Evolutionary conservation across 768 basidiomycete species (phyloP), one percentile per base, ranked within the genome.

Genomic region (Cystobasidium onofrii): DNA sequence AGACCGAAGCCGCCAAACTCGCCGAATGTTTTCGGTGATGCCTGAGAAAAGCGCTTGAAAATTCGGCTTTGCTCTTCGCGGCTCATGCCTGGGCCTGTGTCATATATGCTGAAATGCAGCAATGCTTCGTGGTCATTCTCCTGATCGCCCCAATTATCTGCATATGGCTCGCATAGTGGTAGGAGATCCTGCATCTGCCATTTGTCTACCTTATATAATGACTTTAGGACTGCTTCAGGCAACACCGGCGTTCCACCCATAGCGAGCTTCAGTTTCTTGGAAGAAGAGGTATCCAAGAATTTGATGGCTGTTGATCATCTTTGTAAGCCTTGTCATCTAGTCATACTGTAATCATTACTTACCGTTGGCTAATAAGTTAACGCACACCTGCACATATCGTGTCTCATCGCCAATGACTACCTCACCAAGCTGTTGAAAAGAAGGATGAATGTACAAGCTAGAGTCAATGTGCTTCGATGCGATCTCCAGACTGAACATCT

Each of bases 1-100:
- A 75, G 60, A 33, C 74, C 74, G 29, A 63, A 43, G 20, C 74
- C 74, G 2, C 74, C 74, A 43, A 75, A 75, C 10, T 72, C 71
- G 4, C 70, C 52, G 29, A 71, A 66, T n/a, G 74, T 75, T 23
- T 72, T 75, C 2, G 74, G 74, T 10, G 54, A 72, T 13, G 74
- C 74, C 52, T 75, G 74, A 1, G 74, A 29, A 36, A 57, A 75
- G 18, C 74, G 74, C 66, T 61, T 36, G 69, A 75, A 75, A 13
- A 75, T 41, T 9, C 55, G 23, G 39, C 69, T 55, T 44, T 71
- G 74, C 46, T 75, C 74, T 46, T 72, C 74, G 7, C 25, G 4
- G 18, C 52, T 75, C 55, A 75, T 60, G 13, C 74, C 74, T 9
- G 70, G 54, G 1, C 74, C 74, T 9, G 71, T 44, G 34, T 75